These are phyloP conservation scores for Debaryomyces maramus DNA, from an alignment of 805 yeast genomes.

Conservation along the genomic window DNA sequence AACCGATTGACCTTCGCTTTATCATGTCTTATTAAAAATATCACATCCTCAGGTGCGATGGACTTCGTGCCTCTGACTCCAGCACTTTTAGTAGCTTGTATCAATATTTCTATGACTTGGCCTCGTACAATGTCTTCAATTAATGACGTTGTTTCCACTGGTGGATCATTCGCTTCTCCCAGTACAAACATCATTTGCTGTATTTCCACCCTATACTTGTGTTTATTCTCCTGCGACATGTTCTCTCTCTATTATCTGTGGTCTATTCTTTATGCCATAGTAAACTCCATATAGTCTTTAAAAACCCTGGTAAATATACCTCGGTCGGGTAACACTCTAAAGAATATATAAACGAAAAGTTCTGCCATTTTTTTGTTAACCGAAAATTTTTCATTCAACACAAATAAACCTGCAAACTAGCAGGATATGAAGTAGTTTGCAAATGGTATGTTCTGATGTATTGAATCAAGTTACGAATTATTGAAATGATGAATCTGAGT, in stretches of 20 bases:
- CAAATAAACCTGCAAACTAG: no score
- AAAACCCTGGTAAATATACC: neutral
- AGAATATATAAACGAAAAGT: neutral
- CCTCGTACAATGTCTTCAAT: slow-evolving; percentile 94
- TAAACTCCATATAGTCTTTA: neutral
- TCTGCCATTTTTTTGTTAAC: neutral
- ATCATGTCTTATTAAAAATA: slow-evolving; percentile 88
- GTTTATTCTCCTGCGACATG: slow-evolving; percentile 40
- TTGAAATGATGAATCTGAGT: slow-evolving; percentile 83
- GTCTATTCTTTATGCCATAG: no score
- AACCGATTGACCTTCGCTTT: slow-evolving; percentile 90
- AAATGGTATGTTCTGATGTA: neutral
- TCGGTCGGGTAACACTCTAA: neutral
- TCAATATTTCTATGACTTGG: slow-evolving; percentile 83
- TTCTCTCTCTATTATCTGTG: no score
- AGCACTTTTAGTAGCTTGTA: slow-evolving; percentile 79
- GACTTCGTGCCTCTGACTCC: slow-evolving; percentile 77
- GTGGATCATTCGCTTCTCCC: slow-evolving; percentile 94
- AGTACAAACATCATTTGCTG: slow-evolving; percentile 98
- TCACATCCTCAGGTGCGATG: slow-evolving; percentile 89
- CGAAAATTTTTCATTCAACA: slow-evolving; percentile 1
- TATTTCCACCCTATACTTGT: slow-evolving; percentile 85
- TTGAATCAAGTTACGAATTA: neutral
- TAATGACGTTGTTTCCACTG: slow-evolving; percentile 84
- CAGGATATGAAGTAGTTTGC: neutral